Evolutionary conservation across 306 rosid genomes (phyloP).

Genomic region (Ziziphus jujuba): DNA sequence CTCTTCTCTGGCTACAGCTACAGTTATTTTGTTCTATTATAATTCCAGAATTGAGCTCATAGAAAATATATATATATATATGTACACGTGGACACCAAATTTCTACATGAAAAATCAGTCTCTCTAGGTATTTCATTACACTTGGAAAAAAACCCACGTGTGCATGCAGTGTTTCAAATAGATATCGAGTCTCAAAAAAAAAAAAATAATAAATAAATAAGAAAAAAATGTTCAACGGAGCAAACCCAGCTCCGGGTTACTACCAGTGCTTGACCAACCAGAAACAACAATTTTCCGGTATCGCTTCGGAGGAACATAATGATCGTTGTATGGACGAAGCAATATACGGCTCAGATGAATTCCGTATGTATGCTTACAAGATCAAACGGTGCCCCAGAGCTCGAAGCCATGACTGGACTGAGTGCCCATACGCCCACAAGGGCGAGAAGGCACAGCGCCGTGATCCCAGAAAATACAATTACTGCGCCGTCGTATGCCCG

Average conservation of each 20-base stretch:
- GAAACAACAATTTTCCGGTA: background rate
- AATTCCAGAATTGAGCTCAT: no score
- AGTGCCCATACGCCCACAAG: conserved; percentile 57
- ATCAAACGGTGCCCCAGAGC: conserved; percentile 46
- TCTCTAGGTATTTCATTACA: no score
- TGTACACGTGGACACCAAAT: no score
- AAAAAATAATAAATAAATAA: no score
- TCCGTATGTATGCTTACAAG: conserved; percentile 56
- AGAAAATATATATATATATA: no score
- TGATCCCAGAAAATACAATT: conserved; percentile 35
- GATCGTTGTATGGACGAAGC: conserved; percentile 21
- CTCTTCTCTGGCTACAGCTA: no score
- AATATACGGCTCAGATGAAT: conserved; percentile 42
- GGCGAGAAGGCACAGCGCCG: conserved; percentile 61
- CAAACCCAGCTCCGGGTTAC: conserved; percentile 7
- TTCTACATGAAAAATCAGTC: no score
- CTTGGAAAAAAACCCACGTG: no score
- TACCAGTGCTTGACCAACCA: conserved; percentile 1
- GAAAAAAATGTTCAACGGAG: conserved; percentile 15
- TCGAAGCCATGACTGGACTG: conserved; percentile 58
- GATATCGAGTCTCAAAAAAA: no score
- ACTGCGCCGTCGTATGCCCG: conserved; percentile 43
- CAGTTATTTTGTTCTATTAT: no score
- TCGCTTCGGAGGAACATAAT: background rate
- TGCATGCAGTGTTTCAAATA: no score